Evolutionary conservation across 345 rosid species (phyloP).

Genomic region (Litchi chinensis): DNA sequence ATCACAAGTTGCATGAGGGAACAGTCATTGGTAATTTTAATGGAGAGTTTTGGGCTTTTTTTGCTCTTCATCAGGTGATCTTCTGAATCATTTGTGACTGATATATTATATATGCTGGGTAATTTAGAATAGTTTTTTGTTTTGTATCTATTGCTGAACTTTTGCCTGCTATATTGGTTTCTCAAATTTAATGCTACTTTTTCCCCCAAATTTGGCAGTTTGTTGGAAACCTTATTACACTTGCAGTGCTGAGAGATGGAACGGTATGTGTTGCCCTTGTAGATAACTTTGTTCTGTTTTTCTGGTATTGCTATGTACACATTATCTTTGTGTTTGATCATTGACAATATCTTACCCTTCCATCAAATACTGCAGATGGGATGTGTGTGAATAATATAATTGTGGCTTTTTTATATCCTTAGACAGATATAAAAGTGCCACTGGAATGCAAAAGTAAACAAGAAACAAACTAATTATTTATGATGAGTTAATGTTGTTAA

Average conservation of each 20-base stretch:
- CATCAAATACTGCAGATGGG: neutral
- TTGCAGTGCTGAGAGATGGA: conserved; percentile 65
- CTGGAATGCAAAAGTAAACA: neutral
- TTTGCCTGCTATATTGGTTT: conserved; percentile 14
- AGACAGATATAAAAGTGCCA: neutral
- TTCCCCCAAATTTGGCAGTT: conserved; percentile 46
- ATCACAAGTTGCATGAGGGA: conserved; percentile 62
- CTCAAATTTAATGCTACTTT: conserved; percentile 3
- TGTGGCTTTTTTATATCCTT: neutral
- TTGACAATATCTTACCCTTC: neutral
- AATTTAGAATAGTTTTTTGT: conserved; percentile 1
- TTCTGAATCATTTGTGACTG: conserved; percentile 18
- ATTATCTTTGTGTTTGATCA: neutral
- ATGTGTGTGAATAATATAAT: neutral
- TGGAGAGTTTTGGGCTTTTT: conserved; percentile 92
- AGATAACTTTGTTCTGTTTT: neutral
- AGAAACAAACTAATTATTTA: neutral
- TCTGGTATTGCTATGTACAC: neutral
- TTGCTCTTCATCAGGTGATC: conserved; percentile 85
- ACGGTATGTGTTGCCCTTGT: conserved; percentile 40
- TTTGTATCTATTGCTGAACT: conserved; percentile 11
- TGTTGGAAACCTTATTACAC: conserved; percentile 83
- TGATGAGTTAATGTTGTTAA: neutral
- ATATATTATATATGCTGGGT: neutral
- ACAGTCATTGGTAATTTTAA: conserved; percentile 78